Base-by-base conservation (phyloP, 1,284 basidiomycete genomes). In the Irpex sp. region DNA sequence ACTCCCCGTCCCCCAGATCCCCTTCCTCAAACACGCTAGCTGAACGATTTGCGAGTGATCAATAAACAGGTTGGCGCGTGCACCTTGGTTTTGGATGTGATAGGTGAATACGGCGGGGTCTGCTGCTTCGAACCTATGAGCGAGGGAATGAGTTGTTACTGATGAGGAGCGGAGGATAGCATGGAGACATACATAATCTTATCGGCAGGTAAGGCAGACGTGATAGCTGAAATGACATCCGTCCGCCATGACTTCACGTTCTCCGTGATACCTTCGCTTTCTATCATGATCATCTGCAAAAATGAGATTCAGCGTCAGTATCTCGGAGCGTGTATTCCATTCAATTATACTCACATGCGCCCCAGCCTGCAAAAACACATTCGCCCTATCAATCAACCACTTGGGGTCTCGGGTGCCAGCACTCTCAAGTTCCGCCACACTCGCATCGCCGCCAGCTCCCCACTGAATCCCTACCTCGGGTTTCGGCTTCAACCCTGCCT, bases 41-140 rank as follows among this genome's bases (percentile, higher is more conserved):
- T 82, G 79, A 35, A 81, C 78, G 63, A 78, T 76, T 63, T 81
- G 80, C 53, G 77, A 78, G 61, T 81, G 81, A 66, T 81, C 80
- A 62, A 81, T 74, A 68, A 81, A 81, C 56, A 81, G 65, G 63
- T 82, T 81, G 37, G 78, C 76, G 55, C 77, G 76, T 6, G 77
- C 76, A 15, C 79, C 80, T 66, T 77, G 77, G 67, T 78, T 80
- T 66, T 81, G 78, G 61, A 81, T 76, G 70, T 82, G 75, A 67
- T 77, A 77, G 26, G 72, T 70, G 65, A 76, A 76, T n/a, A 75
- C 78, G 60, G 77, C 74, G 1, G 79, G 79, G 61, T 80, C 79
- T 1, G 80, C 79, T 1, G 78, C 79, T 67, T 80, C 78, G 67
- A 81, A 79, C 75, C 71, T 73, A n/a, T n/a, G n/a, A n/a, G n/a